Evolutionary conservation across 371 early-diverging fungal species (phyloP).

Genomic region (Syncephalastrum contaminatum): DNA sequence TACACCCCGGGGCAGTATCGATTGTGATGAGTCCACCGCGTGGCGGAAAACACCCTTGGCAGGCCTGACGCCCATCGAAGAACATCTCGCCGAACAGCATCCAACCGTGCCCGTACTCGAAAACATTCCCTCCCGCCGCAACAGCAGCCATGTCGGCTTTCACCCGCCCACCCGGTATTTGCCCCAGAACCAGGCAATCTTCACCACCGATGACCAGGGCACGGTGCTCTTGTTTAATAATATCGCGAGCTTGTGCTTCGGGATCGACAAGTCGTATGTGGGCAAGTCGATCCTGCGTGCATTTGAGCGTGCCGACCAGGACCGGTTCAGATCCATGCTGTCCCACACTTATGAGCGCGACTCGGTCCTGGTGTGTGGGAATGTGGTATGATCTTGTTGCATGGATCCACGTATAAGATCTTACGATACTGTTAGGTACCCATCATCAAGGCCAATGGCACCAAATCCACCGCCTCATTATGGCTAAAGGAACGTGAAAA

Average conservation of each 20-base stretch:
- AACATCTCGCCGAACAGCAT: conserved; percentile 15
- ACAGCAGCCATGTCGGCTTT: conserved; percentile 13
- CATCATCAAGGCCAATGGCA: conserved; percentile 49
- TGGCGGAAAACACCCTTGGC: not conserved
- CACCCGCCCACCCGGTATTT: conserved; percentile 64
- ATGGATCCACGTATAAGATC: not conserved
- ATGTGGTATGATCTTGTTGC: conserved; percentile 42
- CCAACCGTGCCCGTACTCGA: conserved; percentile 30
- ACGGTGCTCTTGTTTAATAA: conserved; percentile 58
- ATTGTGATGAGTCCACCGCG: conserved; percentile 5
- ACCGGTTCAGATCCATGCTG: conserved; percentile 34
- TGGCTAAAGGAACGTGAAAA: conserved; percentile 65
- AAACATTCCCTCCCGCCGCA: conserved; percentile 9
- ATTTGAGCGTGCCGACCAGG: conserved; percentile 12
- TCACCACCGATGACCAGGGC: conserved; percentile 55
- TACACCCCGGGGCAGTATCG: conserved; percentile 16
- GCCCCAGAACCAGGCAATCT: conserved; percentile 65
- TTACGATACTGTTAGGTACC: conserved; percentile 36
- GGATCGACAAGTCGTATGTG: conserved; percentile 42
- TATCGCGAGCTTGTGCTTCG: conserved; percentile 51
- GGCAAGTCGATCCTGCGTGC: conserved; percentile 25
- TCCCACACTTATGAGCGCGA: conserved; percentile 10
- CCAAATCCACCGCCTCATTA: conserved; percentile 59
- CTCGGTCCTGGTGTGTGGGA: conserved; percentile 51
- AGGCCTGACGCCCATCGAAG: too few species aligned